These are phyloP conservation scores for Fusarium falciforme DNA, from an alignment of 2,329 filamentous ascomycete genomes.

Conservation along the genomic window DNA sequence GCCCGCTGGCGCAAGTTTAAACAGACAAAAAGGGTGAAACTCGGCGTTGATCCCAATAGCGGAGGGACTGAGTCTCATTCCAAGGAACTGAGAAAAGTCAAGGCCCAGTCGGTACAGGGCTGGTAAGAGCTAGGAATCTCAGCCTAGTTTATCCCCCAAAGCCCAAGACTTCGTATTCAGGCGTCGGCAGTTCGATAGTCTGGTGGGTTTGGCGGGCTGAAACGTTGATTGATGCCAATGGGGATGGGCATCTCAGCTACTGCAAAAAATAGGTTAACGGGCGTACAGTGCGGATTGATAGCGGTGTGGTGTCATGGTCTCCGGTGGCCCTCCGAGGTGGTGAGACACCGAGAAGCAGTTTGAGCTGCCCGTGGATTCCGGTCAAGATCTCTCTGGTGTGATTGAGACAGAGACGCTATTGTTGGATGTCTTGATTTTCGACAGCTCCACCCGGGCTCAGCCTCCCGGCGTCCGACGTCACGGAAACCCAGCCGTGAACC, in stretches of 20 bases:
- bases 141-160: neutral
- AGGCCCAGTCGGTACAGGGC: constrained; percentile 9
- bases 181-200: constrained; percentile 2
- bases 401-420: neutral
- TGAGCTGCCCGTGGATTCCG: constrained; percentile 6
- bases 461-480: neutral
- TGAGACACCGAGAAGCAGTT: constrained; percentile 14
- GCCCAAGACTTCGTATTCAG: constrained; percentile 9
- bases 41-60: constrained; percentile 30
- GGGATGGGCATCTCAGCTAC: neutral
- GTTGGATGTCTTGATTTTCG: neutral
- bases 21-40: constrained; percentile 22
- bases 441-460: neutral
- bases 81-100: constrained; percentile 12
- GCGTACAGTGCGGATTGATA: constrained; percentile 36
- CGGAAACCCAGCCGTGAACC: constrained; percentile 2
- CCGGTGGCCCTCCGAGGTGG: neutral
- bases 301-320: constrained; percentile 7
- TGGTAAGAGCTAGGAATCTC: neutral
- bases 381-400: neutral
- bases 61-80: constrained; percentile 28
- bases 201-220: constrained; percentile 2
- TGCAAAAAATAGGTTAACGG: neutral
- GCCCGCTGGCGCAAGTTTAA: constrained; percentile 4
- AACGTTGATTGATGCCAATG: constrained; percentile 12